Conservation (phyloP, 352 stramenopile genomes). For the Phytophthora pini region DNA sequence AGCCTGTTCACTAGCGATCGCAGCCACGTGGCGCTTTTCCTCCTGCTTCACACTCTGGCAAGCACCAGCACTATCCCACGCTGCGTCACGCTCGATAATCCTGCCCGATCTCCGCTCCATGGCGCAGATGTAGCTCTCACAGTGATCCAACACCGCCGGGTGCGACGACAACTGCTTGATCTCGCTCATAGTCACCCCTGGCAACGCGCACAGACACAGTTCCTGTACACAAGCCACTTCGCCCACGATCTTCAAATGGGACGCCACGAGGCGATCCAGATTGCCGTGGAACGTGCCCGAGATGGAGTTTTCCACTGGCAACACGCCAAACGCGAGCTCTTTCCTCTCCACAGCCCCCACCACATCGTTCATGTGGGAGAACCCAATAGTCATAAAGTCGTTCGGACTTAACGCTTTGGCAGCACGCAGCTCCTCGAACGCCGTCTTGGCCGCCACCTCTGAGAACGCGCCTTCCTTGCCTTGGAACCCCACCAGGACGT, state of each 20-base stretch:
- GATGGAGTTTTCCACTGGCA: constrained; percentile 79
- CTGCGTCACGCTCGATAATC: constrained; percentile 68
- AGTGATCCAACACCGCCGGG: constrained; percentile 69
- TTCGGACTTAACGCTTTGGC: constrained; percentile 45
- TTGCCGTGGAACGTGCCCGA: constrained; percentile 80
- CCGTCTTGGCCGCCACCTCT: constrained; percentile 59
- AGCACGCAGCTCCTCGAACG: constrained; percentile 68
- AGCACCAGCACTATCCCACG: constrained; percentile 70
- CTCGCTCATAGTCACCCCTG: constrained; percentile 45
- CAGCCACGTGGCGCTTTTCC: constrained; percentile 50
- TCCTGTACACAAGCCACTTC: constrained; percentile 76
- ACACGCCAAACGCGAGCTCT: constrained; percentile 63
- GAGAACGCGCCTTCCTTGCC: constrained; percentile 79
- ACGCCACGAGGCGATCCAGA: constrained; percentile 67
- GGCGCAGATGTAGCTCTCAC: constrained; percentile 68
- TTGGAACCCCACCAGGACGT: constrained; percentile 73
- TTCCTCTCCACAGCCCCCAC: constrained; percentile 65
- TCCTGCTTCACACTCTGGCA: constrained; percentile 73
- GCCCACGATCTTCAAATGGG: constrained; percentile 73
- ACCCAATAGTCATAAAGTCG: constrained; percentile 69
- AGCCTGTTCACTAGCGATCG: constrained; percentile 73
- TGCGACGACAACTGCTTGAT: constrained; percentile 69
- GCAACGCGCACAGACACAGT: constrained; percentile 63
- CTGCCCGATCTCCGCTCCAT: constrained; percentile 58
- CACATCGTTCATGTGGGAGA: constrained; percentile 61